A percentile compares a stretch with the other conserved stretches of the same genome.
phyloP scores from a whole-genome alignment of 495 filamentous ascomycete genomes.

The Neohortaea acidophila region DNA sequence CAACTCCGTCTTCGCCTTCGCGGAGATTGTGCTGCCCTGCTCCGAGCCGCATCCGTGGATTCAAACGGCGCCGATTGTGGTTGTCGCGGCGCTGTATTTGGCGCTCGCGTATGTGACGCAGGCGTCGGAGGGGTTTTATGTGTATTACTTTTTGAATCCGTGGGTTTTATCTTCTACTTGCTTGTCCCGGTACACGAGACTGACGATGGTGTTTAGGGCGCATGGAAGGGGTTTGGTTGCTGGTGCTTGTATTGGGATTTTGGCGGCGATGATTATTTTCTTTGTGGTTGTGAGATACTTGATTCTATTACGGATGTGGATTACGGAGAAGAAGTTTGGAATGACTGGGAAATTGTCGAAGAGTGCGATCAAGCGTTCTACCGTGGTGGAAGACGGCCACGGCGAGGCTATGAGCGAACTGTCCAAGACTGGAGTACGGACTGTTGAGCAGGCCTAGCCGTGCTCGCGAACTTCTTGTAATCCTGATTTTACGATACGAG shows the following conservation, averaged over 20 bases:
- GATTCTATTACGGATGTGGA: constrained; percentile 36
- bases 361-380: too few relatives aligned
- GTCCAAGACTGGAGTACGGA: too few relatives aligned
- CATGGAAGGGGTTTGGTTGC: constrained; percentile 28
- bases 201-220: neutral
- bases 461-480: too few relatives aligned
- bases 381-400: too few relatives aligned
- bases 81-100: constrained; percentile 56
- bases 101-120: constrained; percentile 58
- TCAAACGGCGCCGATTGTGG: constrained; percentile 40
- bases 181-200: neutral
- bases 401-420: too few relatives aligned
- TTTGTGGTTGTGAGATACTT: constrained; percentile 42
- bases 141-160: constrained; percentile 57
- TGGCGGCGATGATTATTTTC: constrained; percentile 45
- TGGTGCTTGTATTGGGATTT: constrained; percentile 48
- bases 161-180: neutral
- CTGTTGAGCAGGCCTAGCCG: too few relatives aligned
- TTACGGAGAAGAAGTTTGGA: constrained; percentile 38
- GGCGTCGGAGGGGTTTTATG: constrained; percentile 53
- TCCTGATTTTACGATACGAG: too few relatives aligned
- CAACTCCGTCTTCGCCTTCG: constrained; percentile 53
- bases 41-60: constrained; percentile 40
- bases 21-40: constrained; percentile 55
- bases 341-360: constrained; percentile 30